Conservation (phyloP, 202 grass and related monocot genomes). For the Saccharum hybrid region DNA sequence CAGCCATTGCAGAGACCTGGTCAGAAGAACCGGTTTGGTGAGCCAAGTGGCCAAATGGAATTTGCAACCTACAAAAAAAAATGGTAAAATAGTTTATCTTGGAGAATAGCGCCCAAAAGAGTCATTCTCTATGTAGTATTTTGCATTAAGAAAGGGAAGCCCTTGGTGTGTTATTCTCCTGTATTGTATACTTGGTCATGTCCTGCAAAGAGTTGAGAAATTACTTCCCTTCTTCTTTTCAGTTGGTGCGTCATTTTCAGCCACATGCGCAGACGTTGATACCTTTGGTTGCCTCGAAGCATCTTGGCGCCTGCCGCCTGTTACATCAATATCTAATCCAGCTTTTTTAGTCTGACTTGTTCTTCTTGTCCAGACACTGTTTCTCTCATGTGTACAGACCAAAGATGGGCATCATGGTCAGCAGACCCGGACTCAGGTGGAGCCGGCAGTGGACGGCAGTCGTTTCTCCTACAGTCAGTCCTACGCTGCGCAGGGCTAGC, state of each 20-base stretch:
- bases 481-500: too few species aligned
- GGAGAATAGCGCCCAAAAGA: neutral
- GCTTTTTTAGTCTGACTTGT: neutral
- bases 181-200: too few species aligned
- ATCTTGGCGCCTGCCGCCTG: neutral
- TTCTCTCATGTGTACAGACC: neutral
- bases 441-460: too few species aligned
- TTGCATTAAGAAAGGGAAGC: too few species aligned
- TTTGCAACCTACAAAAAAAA: neutral
- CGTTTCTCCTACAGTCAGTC: too few species aligned
- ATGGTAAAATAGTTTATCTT: neutral
- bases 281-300: neutral
- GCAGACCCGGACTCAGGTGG: too few species aligned
- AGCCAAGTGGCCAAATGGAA: neutral
- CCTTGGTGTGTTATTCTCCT: neutral
- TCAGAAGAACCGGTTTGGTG: neutral
- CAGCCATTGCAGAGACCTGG: slow-evolving; percentile 26
- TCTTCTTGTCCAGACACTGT: neutral
- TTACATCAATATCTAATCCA: too few species aligned
- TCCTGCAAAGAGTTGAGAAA: neutral
- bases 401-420: too few species aligned
- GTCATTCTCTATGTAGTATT: neutral
- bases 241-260: neutral
- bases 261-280: neutral
- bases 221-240: neutral